Evolutionary conservation across 352 stramenopile species (phyloP), one percentile per base, ranked within the genome.

Genomic region (Globisporangium cederbergense): DNA sequence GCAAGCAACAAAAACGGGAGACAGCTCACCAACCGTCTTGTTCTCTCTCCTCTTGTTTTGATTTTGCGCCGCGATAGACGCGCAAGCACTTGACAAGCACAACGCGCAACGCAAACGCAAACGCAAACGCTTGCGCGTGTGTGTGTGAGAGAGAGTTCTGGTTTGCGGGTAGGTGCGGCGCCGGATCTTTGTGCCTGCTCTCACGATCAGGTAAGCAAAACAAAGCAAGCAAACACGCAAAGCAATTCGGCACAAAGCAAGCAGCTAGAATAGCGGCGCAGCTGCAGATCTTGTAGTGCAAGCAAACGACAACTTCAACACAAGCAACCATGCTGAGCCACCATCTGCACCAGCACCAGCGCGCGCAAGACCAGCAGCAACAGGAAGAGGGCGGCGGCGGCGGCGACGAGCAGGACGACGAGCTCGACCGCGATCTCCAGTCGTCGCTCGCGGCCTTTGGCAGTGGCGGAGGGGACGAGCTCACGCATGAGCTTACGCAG

Each of bases 141-240:
- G 47, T 56, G 50, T 30, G 36, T 3, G 51, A 25, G 7, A 6
- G 18, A 16, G 46, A 3, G 18, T 32, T 36, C 32, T 36, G 32
- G 32, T 36, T 36, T 36, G 32, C 32, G 32, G 32, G n/a, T 28
- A 28, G 25, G 25, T 43, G 52, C 32, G 22, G 42, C 16, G 28
- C 28, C 25, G 40, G 46, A 62, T 62, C 57, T 62, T 62, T 62
- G 57, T 22, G 10, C 42, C n/a, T 16, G 22, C 9, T 50, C 10
- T 10, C 40, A 5, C 16, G 3, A 32, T 13, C 5, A 58, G 28
- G 56, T 16, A 52, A 40, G 22, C 13, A 8, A 14, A 60, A 49
- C 53, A 49, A 30, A 18, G n/a, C 20, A 46, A 61, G 47, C 47
- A 32, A 53, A 30, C 32, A 36, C 32, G 25, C 47, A 53, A 51